Percentiles rank a stretch among this genome's conserved stretches.
These are phyloP conservation scores for Epichloe elymi DNA, from an alignment of 2,329 filamentous ascomycete species.

Conservation along the genomic window DNA sequence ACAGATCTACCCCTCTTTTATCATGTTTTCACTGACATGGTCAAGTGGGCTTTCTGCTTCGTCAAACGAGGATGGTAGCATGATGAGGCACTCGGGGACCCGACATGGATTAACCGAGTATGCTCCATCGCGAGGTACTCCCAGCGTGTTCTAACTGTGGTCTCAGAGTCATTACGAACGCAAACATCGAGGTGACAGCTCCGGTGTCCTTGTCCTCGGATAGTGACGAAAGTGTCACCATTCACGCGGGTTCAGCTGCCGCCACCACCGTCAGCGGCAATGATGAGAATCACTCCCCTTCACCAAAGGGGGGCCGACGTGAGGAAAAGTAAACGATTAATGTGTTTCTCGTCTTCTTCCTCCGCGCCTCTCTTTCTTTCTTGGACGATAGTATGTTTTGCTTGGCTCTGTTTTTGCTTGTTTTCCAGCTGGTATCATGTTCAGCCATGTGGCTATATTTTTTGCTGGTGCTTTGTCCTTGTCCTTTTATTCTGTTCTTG, in stretches of 20 bases:
- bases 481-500: constrained; percentile 8
- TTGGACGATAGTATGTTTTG: constrained; percentile 7
- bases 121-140: constrained; percentile 14
- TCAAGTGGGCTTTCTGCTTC: constrained; percentile 15
- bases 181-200: constrained; percentile 26
- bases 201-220: constrained; percentile 31
- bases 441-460: constrained; percentile 8
- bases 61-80: constrained; percentile 16
- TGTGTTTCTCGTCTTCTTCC: neutral
- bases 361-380: neutral
- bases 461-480: constrained; percentile 3
- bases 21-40: constrained; percentile 3
- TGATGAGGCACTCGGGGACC: constrained; percentile 17
- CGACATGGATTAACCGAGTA: constrained; percentile 25
- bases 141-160: constrained; percentile 20
- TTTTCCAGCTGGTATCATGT: constrained; percentile 7
- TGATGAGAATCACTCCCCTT: constrained; percentile 36
- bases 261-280: constrained; percentile 19
- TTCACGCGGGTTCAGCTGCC: constrained; percentile 36
- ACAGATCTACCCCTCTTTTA: constrained; percentile 6
- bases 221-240: constrained; percentile 40
- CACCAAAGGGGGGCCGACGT: constrained; percentile 27
- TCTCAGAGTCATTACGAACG: constrained; percentile 25
- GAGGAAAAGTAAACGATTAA: constrained; percentile 14
- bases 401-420: constrained; percentile 6